Evolutionary conservation across 257 asterid genomes (phyloP).

Genomic region (Catharanthus roseus): DNA sequence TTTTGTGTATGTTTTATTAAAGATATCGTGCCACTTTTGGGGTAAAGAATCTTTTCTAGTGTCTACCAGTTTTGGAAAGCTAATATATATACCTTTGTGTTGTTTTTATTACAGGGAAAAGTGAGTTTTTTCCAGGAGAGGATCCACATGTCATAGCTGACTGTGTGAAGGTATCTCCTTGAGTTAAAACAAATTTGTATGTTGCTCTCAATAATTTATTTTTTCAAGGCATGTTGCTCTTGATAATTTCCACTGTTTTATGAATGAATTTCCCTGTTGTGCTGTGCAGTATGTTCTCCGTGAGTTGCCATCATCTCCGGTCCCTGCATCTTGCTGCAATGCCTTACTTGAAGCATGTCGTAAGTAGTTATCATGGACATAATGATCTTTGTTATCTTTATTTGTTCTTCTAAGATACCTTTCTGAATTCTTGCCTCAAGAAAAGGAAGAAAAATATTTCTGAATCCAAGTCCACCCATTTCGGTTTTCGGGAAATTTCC

Average conservation of each 20-base stretch:
- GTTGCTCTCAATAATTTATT: constrained; percentile 10
- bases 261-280: constrained; percentile 14
- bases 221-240: constrained; percentile 13
- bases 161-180: constrained; percentile 76
- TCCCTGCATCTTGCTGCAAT: constrained; percentile 99
- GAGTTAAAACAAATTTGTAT: constrained; percentile 12
- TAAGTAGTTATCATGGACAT: constrained; percentile 32
- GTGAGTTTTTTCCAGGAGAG: constrained; percentile 72
- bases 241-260: constrained; percentile 13
- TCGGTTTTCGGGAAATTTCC: neutral
- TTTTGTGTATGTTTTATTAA: neutral
- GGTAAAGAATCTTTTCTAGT: neutral
- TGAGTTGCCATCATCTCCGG: constrained; percentile 96
- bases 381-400: neutral
- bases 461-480: neutral
- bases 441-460: neutral
- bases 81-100: neutral
- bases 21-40: neutral
- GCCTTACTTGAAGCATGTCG: constrained; percentile 92
- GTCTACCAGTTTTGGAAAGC: neutral
- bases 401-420: neutral
- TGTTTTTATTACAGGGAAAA: constrained; percentile 51
- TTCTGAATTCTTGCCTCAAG: neutral
- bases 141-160: constrained; percentile 97
- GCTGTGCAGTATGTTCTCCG: constrained; percentile 76